Evolutionary conservation across 2,329 filamentous ascomycete genomes (phyloP).

Genomic region (Aspergillus pseudoviridinutans): DNA sequence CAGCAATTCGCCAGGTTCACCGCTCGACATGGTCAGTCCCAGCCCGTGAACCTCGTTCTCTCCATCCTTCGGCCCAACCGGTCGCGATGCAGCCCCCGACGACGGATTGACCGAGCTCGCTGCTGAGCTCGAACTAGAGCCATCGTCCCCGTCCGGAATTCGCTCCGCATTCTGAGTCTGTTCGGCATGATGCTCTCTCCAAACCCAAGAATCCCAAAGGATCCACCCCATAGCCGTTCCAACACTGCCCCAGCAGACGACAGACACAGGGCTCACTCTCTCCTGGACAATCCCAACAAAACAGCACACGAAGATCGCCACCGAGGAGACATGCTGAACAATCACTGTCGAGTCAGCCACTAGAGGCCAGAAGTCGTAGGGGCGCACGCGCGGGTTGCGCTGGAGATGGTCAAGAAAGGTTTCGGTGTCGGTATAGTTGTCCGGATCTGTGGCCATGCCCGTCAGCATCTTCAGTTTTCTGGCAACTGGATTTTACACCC

Average conservation of each 20-base stretch:
- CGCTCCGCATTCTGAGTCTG: slow-evolving; percentile 26
- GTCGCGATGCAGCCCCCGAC: slow-evolving; percentile 17
- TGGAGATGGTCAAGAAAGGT: slow-evolving; percentile 96
- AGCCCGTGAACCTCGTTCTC: slow-evolving; percentile 36
- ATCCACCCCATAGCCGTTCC: slow-evolving; percentile 85
- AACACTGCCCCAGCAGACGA: slow-evolving; percentile 79
- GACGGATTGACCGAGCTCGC: slow-evolving; percentile 29
- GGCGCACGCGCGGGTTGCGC: slow-evolving; percentile 85
- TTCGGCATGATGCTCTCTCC: slow-evolving; percentile 55
- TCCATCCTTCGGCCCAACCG: slow-evolving; percentile 26
- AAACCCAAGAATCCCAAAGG: slow-evolving; percentile 87
- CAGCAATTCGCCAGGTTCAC: slow-evolving; percentile 30
- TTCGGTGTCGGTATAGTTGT: slow-evolving; percentile 96
- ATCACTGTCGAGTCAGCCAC: slow-evolving; percentile 95
- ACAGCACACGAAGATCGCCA: slow-evolving; percentile 89
- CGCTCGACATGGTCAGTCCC: slow-evolving; percentile 39
- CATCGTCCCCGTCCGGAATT: slow-evolving; percentile 31
- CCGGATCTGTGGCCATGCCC: slow-evolving; percentile 63
- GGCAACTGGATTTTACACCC: background rate
- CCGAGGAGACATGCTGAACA: slow-evolving; percentile 92
- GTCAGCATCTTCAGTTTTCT: background rate
- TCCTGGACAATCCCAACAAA: slow-evolving; percentile 88
- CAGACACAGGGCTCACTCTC: slow-evolving; percentile 80
- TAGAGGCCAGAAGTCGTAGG: slow-evolving; percentile 97
- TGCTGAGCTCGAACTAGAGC: slow-evolving; percentile 39